A percentile compares a stretch with the other conserved stretches of the same genome.
Conservation (phyloP, 1,284 basidiomycete genomes). For the Sporisorium reilianum region DNA sequence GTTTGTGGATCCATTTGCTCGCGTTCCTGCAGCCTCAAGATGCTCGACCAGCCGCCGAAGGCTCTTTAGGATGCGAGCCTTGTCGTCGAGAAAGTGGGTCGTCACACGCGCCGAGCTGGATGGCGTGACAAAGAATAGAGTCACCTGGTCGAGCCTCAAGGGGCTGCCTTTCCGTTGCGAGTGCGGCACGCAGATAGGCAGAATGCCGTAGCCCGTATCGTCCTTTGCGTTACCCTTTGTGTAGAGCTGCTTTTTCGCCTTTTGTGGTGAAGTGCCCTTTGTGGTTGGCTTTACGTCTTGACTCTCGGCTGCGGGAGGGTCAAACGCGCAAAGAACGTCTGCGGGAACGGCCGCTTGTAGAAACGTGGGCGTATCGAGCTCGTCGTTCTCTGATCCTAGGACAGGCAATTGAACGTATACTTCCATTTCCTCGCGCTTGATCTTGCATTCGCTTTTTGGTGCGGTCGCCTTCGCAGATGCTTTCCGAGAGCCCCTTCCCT, state of each 20-base stretch:
- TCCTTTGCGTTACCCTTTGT: slow-evolving; percentile 46
- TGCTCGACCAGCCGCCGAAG: slow-evolving; percentile 16
- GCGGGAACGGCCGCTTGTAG: slow-evolving; percentile 5
- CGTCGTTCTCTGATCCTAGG: background rate
- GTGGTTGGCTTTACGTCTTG: background rate
- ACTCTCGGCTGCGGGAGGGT: background rate
- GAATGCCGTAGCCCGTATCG: slow-evolving; percentile 41
- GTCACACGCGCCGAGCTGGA: slow-evolving; percentile 64
- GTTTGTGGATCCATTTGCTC: background rate
- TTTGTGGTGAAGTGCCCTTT: background rate
- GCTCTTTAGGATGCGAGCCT: slow-evolving; percentile 49
- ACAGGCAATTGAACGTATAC: background rate
- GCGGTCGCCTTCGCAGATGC: background rate
- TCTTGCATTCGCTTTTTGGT: too few relatives aligned
- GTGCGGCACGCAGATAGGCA: slow-evolving; percentile 35
- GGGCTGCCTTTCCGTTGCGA: background rate
- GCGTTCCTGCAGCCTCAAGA: background rate
- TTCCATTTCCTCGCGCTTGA: slow-evolving; percentile 12
- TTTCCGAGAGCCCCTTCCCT: background rate
- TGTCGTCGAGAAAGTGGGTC: slow-evolving; percentile 60
- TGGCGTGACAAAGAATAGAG: slow-evolving; percentile 56
- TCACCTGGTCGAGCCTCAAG: slow-evolving; percentile 20
- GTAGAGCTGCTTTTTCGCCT: slow-evolving; percentile 30
- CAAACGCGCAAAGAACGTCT: slow-evolving; percentile 11
- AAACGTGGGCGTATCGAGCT: background rate